Conservation (phyloP, 2,329 filamentous ascomycete genomes). For the Fusarium tanahbumbuense region DNA sequence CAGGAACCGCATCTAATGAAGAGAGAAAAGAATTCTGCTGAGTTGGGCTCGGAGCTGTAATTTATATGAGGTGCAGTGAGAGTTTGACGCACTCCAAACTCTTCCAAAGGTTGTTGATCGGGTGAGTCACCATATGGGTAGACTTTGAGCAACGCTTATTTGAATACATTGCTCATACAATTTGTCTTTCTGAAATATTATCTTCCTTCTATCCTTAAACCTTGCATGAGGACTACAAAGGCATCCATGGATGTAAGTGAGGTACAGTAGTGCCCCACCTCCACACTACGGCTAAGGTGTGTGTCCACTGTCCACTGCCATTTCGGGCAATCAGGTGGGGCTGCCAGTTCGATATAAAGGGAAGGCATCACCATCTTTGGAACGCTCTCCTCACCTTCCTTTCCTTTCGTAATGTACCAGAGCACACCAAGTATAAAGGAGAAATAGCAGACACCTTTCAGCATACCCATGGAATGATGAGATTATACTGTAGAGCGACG, state of each 20-base stretch:
- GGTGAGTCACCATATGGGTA: background rate
- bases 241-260: background rate
- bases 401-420: too few relatives aligned
- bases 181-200: too few relatives aligned
- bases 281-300: background rate
- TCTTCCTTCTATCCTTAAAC: background rate
- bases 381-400: too few relatives aligned
- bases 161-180: background rate
- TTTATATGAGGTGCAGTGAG: background rate
- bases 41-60: background rate
- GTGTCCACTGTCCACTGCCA: too few relatives aligned
- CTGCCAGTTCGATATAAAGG: background rate
- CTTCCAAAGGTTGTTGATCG: background rate
- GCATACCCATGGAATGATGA: too few relatives aligned
- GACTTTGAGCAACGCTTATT: background rate
- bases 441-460: too few relatives aligned
- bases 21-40: background rate
- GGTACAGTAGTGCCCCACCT: background rate
- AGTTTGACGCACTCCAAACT: background rate
- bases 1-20: background rate
- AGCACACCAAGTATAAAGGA: too few relatives aligned
- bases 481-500: too few relatives aligned
- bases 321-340: background rate
- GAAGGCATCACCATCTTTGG: background rate
- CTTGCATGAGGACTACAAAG: background rate